phyloP scores from a whole-genome alignment of 179 eudicot genomes.

The Corrigiola litoralis region DNA sequence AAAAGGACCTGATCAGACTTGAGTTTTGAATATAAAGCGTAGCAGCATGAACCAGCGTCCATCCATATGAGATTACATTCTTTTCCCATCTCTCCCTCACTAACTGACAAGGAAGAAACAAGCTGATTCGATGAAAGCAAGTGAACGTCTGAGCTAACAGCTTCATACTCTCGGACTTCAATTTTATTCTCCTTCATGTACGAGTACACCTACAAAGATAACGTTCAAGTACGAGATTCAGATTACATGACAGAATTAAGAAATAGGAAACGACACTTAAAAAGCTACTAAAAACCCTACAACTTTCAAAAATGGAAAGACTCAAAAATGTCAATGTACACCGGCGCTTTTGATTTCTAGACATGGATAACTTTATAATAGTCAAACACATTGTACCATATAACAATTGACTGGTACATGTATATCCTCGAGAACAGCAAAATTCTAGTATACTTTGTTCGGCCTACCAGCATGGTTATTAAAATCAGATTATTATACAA shows the following conservation, averaged over 20 bases:
- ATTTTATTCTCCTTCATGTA: slow-evolving; percentile 70
- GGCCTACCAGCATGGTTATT: neutral
- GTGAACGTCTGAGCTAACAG: slow-evolving; percentile 60
- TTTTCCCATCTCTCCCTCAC: slow-evolving; percentile 25
- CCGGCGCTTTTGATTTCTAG: too few relatives aligned
- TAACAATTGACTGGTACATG: neutral
- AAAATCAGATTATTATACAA: too few relatives aligned
- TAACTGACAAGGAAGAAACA: slow-evolving; percentile 30
- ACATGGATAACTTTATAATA: too few relatives aligned
- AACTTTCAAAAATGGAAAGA: too few relatives aligned
- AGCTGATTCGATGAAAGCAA: slow-evolving; percentile 73
- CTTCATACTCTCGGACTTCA: slow-evolving; percentile 69
- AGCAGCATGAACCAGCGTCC: slow-evolving; percentile 82
- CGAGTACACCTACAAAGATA: slow-evolving; percentile 41
- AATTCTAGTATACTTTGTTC: neutral
- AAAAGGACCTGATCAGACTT: slow-evolving; percentile 60
- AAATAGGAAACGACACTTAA: neutral
- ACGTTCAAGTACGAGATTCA: neutral
- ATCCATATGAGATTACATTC: slow-evolving; percentile 65
- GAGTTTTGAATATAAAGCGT: slow-evolving; percentile 76
- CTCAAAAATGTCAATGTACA: too few relatives aligned
- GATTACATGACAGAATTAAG: neutral
- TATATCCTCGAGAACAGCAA: neutral
- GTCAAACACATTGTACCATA: too few relatives aligned
- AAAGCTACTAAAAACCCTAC: too few relatives aligned